Base-by-base conservation (phyloP, 441 rosid species). In the Mallotus repandus region DNA sequence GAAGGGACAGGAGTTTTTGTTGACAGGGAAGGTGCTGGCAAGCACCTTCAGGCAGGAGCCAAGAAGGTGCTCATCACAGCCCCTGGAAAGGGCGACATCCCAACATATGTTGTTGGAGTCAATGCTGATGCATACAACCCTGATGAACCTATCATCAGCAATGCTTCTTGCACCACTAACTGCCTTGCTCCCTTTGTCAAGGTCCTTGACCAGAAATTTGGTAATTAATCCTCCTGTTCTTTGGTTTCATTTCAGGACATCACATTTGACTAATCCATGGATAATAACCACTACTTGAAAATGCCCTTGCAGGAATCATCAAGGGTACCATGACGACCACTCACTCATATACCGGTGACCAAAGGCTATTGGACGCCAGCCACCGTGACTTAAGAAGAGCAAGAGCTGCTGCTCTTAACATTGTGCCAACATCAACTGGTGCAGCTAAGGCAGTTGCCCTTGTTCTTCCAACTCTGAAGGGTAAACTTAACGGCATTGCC, bases 1-100 rank as follows among this genome's bases (percentile, higher is more conserved):
- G 98, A 95, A 81, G 99, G 99, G 63, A 95, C 99, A 0, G 99
- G 98, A 75, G 99, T 95, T 72, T 95, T 95, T 57, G 99, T 95
- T 8, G 99, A 92, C 73, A 87, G 87, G 74, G 97, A 92, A 0
- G 99, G 99, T 63, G 99, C 99, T 9, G 98, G 99, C n/a, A 95
- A 92, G 79, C 99, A 95, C 83, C 69, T 95, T 73, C 80, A 83
- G 66, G 99, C 99, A 41, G 99, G 98, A 59, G 99, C 99, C 32
- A 89, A 89, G 91, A 95, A 95, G 81, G 99, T 95, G 69, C 84
- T 95, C 5, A 95, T 95, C 32, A 92, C 99, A 66, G 99, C 99
- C 13, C 98, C 98, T 0, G 99, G 99, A 35, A 95, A 95, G 81
- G 99, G 99, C 13, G 97, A 95, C 72, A 95, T 95, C 80, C 99